phyloP scores from a whole-genome alignment of 2,329 filamentous ascomycete species.

The Colletotrichum brevisporum region DNA sequence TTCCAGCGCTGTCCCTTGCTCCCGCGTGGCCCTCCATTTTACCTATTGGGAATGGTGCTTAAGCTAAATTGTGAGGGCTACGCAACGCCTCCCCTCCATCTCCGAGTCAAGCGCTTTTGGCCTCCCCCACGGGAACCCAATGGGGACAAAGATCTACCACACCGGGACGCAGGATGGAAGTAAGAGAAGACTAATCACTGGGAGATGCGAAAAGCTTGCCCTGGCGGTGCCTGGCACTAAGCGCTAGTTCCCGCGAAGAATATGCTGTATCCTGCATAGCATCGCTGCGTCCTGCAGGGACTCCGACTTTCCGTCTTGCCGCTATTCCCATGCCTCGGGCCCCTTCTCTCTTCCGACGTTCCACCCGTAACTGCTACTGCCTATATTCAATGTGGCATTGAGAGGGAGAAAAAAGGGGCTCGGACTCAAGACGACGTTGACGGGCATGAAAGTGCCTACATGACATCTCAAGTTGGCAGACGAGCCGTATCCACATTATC shows the following conservation, averaged over 20 bases:
- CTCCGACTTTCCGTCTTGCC: constrained; percentile 6
- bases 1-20: constrained; percentile 2
- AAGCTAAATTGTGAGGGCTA: constrained; percentile 2
- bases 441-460: constrained; percentile 10
- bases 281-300: constrained; percentile 35
- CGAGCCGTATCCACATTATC: constrained; percentile 22
- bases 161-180: neutral
- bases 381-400: constrained; percentile 8
- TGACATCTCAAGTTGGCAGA: constrained; percentile 33
- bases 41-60: constrained; percentile 13
- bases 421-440: constrained; percentile 4
- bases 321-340: neutral
- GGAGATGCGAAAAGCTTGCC: constrained; percentile 30
- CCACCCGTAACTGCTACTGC: constrained; percentile 8
- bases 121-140: constrained; percentile 2
- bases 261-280: constrained; percentile 6
- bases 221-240: constrained; percentile 37
- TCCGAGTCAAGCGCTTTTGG: constrained; percentile 14
- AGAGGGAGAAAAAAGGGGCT: neutral
- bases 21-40: neutral
- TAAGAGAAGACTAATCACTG: constrained; percentile 6
- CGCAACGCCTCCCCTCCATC: neutral
- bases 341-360: neutral
- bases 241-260: constrained; percentile 29
- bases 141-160: neutral